A percentile compares a stretch with the other conserved stretches of the same genome.
phyloP scores from a whole-genome alignment of 495 filamentous ascomycete genomes.

The Xylaria curta region DNA sequence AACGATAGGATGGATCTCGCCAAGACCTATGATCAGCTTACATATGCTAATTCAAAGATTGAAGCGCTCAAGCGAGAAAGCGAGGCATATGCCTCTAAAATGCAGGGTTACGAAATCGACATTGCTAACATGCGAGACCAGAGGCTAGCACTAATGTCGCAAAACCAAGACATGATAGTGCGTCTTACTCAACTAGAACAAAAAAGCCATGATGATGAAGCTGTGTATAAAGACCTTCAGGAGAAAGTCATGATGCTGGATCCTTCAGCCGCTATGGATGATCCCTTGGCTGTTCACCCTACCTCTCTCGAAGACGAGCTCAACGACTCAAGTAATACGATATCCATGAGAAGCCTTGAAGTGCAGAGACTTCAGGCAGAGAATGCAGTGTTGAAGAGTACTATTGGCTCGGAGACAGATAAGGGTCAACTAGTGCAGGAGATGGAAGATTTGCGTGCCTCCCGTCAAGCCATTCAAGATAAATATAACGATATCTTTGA shows the following conservation, averaged over 20 bases:
- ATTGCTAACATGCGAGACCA: constrained; percentile 40
- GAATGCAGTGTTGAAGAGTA: constrained; percentile 57
- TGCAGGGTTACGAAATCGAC: constrained; percentile 42
- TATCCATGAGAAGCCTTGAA: constrained; percentile 47
- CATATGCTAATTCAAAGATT: constrained; percentile 39
- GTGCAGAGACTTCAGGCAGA: constrained; percentile 60
- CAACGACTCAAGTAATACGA: constrained; percentile 34
- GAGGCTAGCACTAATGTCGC: constrained; percentile 34
- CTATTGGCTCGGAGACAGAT: constrained; percentile 54
- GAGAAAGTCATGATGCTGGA: constrained; percentile 44
- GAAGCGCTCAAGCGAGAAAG: constrained; percentile 37
- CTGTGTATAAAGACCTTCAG: constrained; percentile 38
- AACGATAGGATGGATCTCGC: constrained; percentile 51
- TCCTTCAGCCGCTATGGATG: constrained; percentile 35
- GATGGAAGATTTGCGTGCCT: constrained; percentile 47
- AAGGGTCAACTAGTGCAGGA: constrained; percentile 56
- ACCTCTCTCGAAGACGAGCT: constrained; percentile 44
- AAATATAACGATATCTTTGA: constrained; percentile 56
- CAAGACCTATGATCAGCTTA: constrained; percentile 55
- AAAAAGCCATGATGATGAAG: constrained; percentile 40
- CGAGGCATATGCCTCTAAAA: constrained; percentile 41
- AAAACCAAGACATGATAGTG: constrained; percentile 36
- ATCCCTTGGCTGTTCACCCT: constrained; percentile 31
- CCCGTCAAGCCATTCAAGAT: constrained; percentile 48
- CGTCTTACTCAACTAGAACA: constrained; percentile 35